Percentiles rank a stretch among this genome's conserved stretches.
Evolutionary conservation across 2,329 filamentous ascomycete species (phyloP).

Genomic region (Colletotrichum brevisporum): DNA sequence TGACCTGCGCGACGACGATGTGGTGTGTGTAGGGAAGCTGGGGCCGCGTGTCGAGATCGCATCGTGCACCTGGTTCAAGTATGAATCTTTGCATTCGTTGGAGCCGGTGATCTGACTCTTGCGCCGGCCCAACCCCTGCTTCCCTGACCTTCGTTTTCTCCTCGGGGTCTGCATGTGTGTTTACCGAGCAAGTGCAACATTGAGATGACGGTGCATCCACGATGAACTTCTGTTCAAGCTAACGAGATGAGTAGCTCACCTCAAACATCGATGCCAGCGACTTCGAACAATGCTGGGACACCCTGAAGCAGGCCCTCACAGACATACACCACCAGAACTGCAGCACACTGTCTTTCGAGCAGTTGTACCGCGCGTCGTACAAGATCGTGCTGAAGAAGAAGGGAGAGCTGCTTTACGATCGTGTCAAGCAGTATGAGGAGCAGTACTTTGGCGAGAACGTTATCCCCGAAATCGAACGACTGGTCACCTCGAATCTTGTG

Average conservation of each 20-base stretch:
- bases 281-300: slow-evolving; percentile 88
- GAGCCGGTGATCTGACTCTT: background rate
- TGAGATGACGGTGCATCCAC: too few relatives aligned
- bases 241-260: slow-evolving; percentile 10
- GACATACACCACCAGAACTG: slow-evolving; percentile 96
- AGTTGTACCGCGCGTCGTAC: slow-evolving; percentile 94
- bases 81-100: background rate
- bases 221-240: background rate
- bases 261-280: slow-evolving; percentile 71
- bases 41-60: background rate
- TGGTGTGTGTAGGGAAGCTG: slow-evolving; percentile 14
- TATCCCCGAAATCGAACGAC: slow-evolving; percentile 75
- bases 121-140: background rate
- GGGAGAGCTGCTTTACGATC: slow-evolving; percentile 84
- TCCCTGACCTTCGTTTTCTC: background rate
- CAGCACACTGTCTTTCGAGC: slow-evolving; percentile 91
- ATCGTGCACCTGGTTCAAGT: background rate
- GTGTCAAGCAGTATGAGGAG: slow-evolving; percentile 85
- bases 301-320: slow-evolving; percentile 80
- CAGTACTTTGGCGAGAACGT: slow-evolving; percentile 84
- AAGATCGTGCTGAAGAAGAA: slow-evolving; percentile 93
- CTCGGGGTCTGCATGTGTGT: too few relatives aligned
- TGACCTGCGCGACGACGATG: slow-evolving; percentile 1
- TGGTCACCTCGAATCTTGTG: slow-evolving; percentile 78
- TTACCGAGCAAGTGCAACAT: too few relatives aligned